These are phyloP conservation scores for Phytopythium sindhum DNA, from an alignment of 352 stramenopile genomes.

Conservation along the genomic window DNA sequence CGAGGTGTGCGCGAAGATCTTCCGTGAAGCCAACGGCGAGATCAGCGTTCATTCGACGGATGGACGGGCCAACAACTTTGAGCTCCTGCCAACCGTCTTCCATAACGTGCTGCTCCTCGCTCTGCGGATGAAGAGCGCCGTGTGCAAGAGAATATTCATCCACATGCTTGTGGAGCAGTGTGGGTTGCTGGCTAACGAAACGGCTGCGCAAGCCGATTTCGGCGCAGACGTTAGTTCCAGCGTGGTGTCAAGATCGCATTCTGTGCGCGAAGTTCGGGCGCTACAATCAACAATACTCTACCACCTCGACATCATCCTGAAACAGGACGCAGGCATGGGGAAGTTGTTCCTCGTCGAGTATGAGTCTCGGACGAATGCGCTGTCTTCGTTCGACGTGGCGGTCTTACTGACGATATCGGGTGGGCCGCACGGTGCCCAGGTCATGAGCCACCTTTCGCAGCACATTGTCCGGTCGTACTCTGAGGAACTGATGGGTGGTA, in stretches of 20 bases:
- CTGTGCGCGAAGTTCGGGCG: constrained; percentile 21
- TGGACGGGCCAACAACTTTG: constrained; percentile 17
- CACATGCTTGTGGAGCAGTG: constrained; percentile 37
- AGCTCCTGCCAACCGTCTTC: constrained; percentile 37
- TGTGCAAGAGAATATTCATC: constrained; percentile 35
- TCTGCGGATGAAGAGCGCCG: constrained; percentile 18
- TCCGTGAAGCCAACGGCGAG: constrained; percentile 29
- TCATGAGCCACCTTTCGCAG: constrained; percentile 28
- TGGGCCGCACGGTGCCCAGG: constrained; percentile 12
- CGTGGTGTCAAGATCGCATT: not conserved
- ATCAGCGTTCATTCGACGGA: constrained; percentile 9
- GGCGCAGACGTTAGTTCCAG: not conserved
- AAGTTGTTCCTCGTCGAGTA: constrained; percentile 38
- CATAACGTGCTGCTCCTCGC: constrained; percentile 40
- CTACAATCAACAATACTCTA: constrained; percentile 55
- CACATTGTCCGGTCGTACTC: constrained; percentile 23
- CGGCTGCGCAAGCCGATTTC: not conserved
- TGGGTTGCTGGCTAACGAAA: constrained; percentile 10
- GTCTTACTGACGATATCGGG: constrained; percentile 34
- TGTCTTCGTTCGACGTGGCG: constrained; percentile 41
- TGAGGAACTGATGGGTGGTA: constrained; percentile 24
- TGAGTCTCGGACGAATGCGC: constrained; percentile 20
- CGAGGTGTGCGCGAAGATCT: constrained; percentile 38
- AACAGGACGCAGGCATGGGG: constrained; percentile 36
- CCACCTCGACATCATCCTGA: constrained; percentile 45